Base-by-base conservation (phyloP, 2,329 filamentous ascomycete species). In the Aureobasidium uvarum region DNA sequence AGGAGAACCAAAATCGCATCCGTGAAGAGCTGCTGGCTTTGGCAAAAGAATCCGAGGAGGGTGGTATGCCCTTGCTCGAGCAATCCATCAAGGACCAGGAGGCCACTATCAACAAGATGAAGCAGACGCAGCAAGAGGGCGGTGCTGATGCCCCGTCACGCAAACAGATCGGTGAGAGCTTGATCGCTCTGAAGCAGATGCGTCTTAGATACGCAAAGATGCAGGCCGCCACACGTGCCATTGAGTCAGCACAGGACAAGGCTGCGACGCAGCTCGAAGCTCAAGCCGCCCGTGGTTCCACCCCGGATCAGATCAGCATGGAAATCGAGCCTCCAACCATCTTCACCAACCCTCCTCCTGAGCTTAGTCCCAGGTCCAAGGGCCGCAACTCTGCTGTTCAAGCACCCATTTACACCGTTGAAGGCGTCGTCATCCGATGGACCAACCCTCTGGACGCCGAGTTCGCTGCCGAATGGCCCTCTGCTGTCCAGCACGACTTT, bases 391-490 rank as follows among this genome's bases (percentile, higher is more conserved):
- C 36, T 55, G 64, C 18, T 20, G 33, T 66, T 64, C 23, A 54
- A 48, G 58, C 39, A 59, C 68, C 71, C 11, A 56, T 69, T 25
- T 74, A 71, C 66, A 68, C 66, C 33, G 66, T 67, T 31, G 67
- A 74, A 46, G 73, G 73, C 54, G 69, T 76, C 11, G 70, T 60
- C 8, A 69, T 78, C 55, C 67, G 72, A 56, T 78, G 76, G 76
- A 68, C 71, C n/a, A 73, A 77, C 67, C 64, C 72, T 1, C 67
- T 76, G n/a, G 76, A 78, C 67, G 72, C 73, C n/a, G 74, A 77
- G 54, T 76, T 70, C 64, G 76, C 75, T 8, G 69, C 71, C 33
- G 60, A 58, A 18, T 78, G 76, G 76, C 76, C 76, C 3, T 56
- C 65, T 8, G 67, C 59, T 2, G 72, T 78, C 18, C 33, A 67